These are phyloP conservation scores for Metschnikowia arizonensis DNA, from an alignment of 805 yeast genomes.

Conservation along the genomic window DNA sequence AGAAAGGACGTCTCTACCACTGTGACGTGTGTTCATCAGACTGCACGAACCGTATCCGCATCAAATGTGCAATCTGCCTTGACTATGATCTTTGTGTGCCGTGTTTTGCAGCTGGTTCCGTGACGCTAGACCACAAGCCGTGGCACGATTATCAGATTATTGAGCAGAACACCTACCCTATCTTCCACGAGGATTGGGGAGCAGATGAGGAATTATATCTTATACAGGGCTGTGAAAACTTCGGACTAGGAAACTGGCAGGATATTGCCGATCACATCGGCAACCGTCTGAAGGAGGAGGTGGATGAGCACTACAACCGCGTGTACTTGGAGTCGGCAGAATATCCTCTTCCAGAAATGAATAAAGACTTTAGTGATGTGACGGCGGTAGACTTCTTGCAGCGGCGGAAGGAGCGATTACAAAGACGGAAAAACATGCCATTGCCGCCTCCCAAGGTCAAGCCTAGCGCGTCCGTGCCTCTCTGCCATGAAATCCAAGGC, in stretches of 20 bases:
- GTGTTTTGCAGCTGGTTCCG: constrained; percentile 82
- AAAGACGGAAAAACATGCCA: constrained; percentile 65
- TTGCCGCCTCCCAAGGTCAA: constrained; percentile 81
- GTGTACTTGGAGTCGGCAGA: constrained; percentile 63
- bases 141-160: constrained; percentile 88
- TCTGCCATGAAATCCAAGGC: constrained; percentile 96
- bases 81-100: constrained; percentile 98
- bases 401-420: constrained; percentile 65
- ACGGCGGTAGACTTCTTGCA: constrained; percentile 67
- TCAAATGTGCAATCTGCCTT: constrained; percentile 85
- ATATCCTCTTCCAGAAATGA: constrained; percentile 89
- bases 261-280: constrained; percentile 97
- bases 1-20: constrained; percentile 52
- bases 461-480: constrained; percentile 87
- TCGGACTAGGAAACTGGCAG: constrained; percentile 96
- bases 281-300: constrained; percentile 87
- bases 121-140: constrained; percentile 85
- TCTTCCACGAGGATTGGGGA: constrained; percentile 90
- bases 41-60: constrained; percentile 86
- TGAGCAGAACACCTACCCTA: constrained; percentile 93
- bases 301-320: constrained; percentile 72
- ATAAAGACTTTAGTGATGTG: constrained; percentile 57
- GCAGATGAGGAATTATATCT: constrained; percentile 93
- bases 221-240: constrained; percentile 86
- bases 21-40: constrained; percentile 98